phyloP scores from a whole-genome alignment of 164 flowering plant species.

The Macadamia tetraphylla region DNA sequence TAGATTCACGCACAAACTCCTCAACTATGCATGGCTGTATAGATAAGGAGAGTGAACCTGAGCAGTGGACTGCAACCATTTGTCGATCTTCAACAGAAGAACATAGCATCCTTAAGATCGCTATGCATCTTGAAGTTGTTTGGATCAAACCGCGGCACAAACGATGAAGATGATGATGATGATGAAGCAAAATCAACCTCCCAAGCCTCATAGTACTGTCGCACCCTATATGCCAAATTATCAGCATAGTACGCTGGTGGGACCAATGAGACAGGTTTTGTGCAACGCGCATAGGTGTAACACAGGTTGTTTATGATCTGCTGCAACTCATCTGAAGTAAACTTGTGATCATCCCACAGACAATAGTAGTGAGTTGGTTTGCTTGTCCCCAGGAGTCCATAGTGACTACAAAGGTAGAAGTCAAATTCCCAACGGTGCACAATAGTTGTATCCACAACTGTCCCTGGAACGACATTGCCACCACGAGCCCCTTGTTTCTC shows the following conservation, averaged over 20 bases:
- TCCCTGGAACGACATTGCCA: slow-evolving; percentile 75
- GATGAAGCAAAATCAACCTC: slow-evolving; percentile 17
- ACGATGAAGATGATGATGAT: slow-evolving; percentile 10
- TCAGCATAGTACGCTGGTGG: slow-evolving; percentile 87
- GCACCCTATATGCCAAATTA: slow-evolving; percentile 65
- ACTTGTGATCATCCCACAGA: slow-evolving; percentile 58
- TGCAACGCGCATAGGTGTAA: slow-evolving; percentile 78
- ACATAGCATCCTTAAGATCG: slow-evolving; percentile 46
- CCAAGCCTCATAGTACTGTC: slow-evolving; percentile 51
- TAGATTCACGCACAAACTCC: slow-evolving; percentile 32
- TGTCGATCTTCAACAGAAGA: slow-evolving; percentile 29
- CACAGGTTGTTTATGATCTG: slow-evolving; percentile 65
- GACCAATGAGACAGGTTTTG: slow-evolving; percentile 72
- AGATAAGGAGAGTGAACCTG: slow-evolving; percentile 10
- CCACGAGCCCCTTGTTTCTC: slow-evolving; percentile 20
- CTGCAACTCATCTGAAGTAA: slow-evolving; percentile 59
- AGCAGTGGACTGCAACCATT: neutral
- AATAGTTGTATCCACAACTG: slow-evolving; percentile 60
- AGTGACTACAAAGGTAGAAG: slow-evolving; percentile 73
- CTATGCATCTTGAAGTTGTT: slow-evolving; percentile 31
- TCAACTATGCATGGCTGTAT: neutral
- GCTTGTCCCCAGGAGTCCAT: slow-evolving; percentile 74
- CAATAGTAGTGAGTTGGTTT: slow-evolving; percentile 76
- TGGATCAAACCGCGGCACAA: slow-evolving; percentile 16
- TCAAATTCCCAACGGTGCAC: slow-evolving; percentile 65